A percentile compares a stretch with the other conserved stretches of the same genome.
These are phyloP conservation scores for Handroanthus guayacan DNA, from an alignment of 257 asterid species.

Conservation along the genomic window DNA sequence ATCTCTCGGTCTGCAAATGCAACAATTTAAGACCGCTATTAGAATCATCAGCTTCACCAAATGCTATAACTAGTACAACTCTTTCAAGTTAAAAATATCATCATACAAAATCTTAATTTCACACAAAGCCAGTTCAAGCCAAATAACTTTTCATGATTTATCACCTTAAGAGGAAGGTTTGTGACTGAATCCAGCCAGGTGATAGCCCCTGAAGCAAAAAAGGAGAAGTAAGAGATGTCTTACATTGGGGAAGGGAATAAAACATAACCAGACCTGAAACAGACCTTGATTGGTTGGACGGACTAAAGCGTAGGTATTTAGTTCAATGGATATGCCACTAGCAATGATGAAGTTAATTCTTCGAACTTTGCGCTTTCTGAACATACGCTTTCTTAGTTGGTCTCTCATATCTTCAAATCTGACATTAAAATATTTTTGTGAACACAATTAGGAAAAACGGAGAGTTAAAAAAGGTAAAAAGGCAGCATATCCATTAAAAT, in stretches of 20 bases:
- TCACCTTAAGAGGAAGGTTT: conserved; percentile 87
- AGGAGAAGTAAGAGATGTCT: conserved; percentile 37
- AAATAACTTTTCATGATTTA: conserved; percentile 2
- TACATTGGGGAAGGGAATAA: conserved; percentile 18
- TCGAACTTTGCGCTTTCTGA: conserved; percentile 92
- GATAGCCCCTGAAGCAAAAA: conserved; percentile 65
- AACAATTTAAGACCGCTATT: conserved; percentile 22
- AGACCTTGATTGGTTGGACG: conserved; percentile 95
- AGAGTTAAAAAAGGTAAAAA: conserved; percentile 7
- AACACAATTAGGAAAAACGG: conserved; percentile 26
- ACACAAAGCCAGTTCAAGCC: conserved; percentile 21
- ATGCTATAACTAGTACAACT: conserved; percentile 4
- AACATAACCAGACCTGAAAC: conserved; percentile 35
- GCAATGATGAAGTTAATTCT: conserved; percentile 75
- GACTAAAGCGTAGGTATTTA: conserved; percentile 84
- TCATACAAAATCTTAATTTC: conserved; percentile 27
- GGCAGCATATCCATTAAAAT: conserved; percentile 19
- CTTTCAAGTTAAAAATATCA: conserved; percentile 29
- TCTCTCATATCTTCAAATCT: conserved; percentile 90
- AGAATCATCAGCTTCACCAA: conserved; percentile 32
- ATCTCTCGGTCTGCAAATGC: conserved; percentile 75
- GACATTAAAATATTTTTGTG: conserved; percentile 34
- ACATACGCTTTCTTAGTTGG: conserved; percentile 89
- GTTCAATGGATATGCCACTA: conserved; percentile 73
- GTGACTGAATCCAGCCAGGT: conserved; percentile 95